Conservation (phyloP, 2,329 filamentous ascomycete species). For the Ceratocystiopsis brevicomis region DNA sequence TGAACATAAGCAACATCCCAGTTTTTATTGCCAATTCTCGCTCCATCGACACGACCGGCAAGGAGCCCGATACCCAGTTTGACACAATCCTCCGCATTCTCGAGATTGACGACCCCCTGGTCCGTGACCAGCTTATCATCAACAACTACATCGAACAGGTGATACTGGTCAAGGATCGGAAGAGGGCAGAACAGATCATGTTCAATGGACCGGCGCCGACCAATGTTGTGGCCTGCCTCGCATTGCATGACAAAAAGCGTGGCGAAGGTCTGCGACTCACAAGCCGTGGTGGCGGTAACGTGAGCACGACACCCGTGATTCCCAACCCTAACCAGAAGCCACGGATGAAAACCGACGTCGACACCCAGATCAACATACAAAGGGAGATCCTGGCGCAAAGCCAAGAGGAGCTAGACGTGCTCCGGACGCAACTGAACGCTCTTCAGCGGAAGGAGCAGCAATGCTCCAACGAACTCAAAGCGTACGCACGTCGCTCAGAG, state of each 20-base stretch:
- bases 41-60: constrained; percentile 36
- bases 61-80: constrained; percentile 55
- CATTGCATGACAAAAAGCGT: constrained; percentile 40
- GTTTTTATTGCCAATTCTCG: constrained; percentile 45
- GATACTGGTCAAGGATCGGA: constrained; percentile 51
- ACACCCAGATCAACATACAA: constrained; percentile 40
- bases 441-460: constrained; percentile 29
- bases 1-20: constrained; percentile 28
- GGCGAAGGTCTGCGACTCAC: constrained; percentile 42
- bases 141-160: constrained; percentile 67
- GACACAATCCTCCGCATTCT: constrained; percentile 67
- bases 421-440: constrained; percentile 28
- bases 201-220: constrained; percentile 38
- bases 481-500: constrained; percentile 24
- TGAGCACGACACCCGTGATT: constrained; percentile 18
- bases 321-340: constrained; percentile 31
- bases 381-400: constrained; percentile 33
- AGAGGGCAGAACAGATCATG: constrained; percentile 51
- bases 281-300: constrained; percentile 20
- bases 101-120: constrained; percentile 60
- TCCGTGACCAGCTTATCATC: constrained; percentile 71
- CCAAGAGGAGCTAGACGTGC: constrained; percentile 30
- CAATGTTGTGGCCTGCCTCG: constrained; percentile 58
- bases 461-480: constrained; percentile 27
- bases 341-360: constrained; percentile 66